These are phyloP conservation scores for Zymoseptoria brevis DNA, from an alignment of 2,329 filamentous ascomycete species.

Conservation along the genomic window DNA sequence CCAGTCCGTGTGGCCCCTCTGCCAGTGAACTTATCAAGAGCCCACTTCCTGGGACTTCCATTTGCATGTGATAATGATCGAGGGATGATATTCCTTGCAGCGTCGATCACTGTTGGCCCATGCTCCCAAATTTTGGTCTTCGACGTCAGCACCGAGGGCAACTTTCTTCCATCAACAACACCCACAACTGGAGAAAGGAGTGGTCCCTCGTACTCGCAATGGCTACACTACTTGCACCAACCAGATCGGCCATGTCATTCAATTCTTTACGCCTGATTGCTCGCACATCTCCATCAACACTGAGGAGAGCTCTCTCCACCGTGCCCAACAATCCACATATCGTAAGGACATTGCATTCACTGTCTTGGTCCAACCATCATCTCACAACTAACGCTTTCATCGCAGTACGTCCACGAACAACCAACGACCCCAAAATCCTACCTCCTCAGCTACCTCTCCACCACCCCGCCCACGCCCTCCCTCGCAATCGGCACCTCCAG, in stretches of 20 bases:
- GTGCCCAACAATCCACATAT: conserved; percentile 38
- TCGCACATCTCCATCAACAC: conserved; percentile 15
- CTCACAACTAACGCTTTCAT: neutral
- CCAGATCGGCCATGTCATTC: conserved; percentile 6
- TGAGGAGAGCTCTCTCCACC: conserved; percentile 31
- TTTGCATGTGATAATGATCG: neutral
- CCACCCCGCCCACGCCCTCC: conserved; percentile 44
- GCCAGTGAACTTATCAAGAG: too few species aligned
- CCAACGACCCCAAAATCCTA: conserved; percentile 32
- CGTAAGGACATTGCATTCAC: conserved; percentile 22
- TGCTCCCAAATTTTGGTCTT: neutral
- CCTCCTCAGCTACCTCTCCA: conserved; percentile 50
- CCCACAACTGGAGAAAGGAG: neutral
- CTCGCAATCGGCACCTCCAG: conserved; percentile 50
- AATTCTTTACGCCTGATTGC: conserved; percentile 16
- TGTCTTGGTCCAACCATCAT: conserved; percentile 24
- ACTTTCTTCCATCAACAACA: neutral
- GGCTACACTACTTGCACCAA: neutral
- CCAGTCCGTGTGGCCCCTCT: too few species aligned
- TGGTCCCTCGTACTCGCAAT: neutral
- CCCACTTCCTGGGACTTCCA: too few species aligned
- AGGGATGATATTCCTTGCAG: neutral
- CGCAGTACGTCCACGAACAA: conserved; percentile 42
- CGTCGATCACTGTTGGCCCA: neutral
- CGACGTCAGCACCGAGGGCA: neutral